A percentile compares a stretch with the other conserved stretches of the same genome.
phyloP scores from a whole-genome alignment of 1,139 yeast species.

The Yamadazyma sp. region DNA sequence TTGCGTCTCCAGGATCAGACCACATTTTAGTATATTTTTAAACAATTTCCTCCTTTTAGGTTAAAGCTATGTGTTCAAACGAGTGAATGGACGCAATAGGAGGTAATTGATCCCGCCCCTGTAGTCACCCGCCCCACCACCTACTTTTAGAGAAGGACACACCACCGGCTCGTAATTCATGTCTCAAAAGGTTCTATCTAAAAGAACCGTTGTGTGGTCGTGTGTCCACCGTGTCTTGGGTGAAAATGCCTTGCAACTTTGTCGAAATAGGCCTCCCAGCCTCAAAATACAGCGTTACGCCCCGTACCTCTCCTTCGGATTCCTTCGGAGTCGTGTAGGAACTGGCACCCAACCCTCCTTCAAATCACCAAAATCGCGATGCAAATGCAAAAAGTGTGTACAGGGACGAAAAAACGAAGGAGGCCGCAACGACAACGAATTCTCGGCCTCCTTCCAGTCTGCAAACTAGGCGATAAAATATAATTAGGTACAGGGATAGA shows the following conservation, averaged over 20 bases:
- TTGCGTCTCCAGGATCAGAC: not conserved
- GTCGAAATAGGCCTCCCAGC: not conserved
- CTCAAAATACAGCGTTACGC: not conserved
- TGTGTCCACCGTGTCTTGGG: not conserved
- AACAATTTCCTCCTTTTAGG: not conserved
- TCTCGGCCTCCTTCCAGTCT: not conserved
- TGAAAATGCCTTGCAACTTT: not conserved
- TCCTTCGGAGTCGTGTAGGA: conserved; percentile 1
- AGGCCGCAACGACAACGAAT: not conserved
- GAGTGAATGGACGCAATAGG: no score
- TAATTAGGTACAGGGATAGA: not conserved
- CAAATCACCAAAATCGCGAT: conserved; percentile 1
- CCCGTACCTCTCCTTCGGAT: not conserved
- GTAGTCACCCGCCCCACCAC: not conserved
- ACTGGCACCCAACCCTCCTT: not conserved
- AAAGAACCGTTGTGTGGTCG: not conserved
- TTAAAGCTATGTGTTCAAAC: not conserved
- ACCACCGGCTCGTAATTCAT: not conserved
- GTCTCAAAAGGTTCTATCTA: not conserved
- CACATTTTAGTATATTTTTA: not conserved
- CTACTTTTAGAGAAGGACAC: not conserved
- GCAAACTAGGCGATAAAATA: not conserved
- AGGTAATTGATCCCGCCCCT: no score
- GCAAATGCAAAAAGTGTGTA: not conserved
- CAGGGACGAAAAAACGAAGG: not conserved